Percentiles rank a stretch among this genome's conserved stretches.
Conservation (phyloP, 805 yeast genomes). For the Yarrowia bubula region DNA sequence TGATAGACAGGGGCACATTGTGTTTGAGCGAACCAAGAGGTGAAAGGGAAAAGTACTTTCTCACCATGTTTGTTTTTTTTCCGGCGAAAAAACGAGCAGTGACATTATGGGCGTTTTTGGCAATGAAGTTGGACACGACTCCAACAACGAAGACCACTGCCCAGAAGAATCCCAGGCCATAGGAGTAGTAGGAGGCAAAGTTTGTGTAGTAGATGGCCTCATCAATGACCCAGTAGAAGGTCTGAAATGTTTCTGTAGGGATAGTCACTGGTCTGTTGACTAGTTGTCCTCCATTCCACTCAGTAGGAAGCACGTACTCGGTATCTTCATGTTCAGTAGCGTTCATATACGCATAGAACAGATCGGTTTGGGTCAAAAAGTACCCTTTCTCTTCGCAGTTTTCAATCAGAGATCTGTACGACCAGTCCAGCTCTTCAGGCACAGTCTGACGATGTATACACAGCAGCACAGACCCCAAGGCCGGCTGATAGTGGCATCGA, state of each 20-base stretch:
- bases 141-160: not conserved
- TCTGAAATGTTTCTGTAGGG: not conserved
- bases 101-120: slow-evolving; percentile 18
- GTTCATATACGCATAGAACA: slow-evolving; percentile 8
- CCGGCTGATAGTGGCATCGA: slow-evolving; percentile 11
- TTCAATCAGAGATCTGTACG: slow-evolving; percentile 2
- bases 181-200: slow-evolving; percentile 16
- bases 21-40: slow-evolving; percentile 50
- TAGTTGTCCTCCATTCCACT: not conserved
- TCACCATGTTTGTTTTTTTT: slow-evolving; percentile 46
- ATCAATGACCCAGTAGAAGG: not conserved
- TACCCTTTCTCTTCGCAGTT: not conserved
- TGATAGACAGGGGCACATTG: slow-evolving; percentile 4
- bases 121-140: slow-evolving; percentile 9
- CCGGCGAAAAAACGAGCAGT: slow-evolving; percentile 16
- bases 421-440: slow-evolving; percentile 13
- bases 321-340: not conserved
- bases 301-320: not conserved
- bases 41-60: slow-evolving; percentile 58
- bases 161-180: slow-evolving; percentile 3
- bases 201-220: slow-evolving; percentile 23
- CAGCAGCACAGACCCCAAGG: slow-evolving; percentile 11
- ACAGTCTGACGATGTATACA: not conserved
- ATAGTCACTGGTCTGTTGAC: not conserved
- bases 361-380: not conserved